These are phyloP conservation scores for Abortiporus biennis DNA, from an alignment of 1,284 basidiomycete genomes.

Conservation along the genomic window DNA sequence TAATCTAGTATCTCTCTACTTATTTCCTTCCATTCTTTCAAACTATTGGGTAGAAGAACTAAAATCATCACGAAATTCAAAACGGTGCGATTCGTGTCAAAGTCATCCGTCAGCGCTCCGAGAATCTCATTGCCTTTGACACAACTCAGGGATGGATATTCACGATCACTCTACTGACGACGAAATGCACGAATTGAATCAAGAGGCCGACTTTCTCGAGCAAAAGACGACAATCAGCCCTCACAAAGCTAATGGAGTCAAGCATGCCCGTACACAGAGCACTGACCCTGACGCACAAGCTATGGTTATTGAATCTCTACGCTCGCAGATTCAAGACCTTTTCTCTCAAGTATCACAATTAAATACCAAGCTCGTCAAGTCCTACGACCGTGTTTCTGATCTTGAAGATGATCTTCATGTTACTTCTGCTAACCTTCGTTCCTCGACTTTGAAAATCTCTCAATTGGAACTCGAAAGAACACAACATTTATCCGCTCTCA, in stretches of 20 bases:
- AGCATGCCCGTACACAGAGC: slow-evolving; percentile 15
- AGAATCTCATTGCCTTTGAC: too few relatives aligned
- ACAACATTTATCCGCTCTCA: slow-evolving; percentile 73
- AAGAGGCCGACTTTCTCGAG: slow-evolving; percentile 26
- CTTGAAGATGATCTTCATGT: slow-evolving; percentile 89
- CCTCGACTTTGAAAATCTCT: slow-evolving; percentile 56
- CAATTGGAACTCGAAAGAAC: slow-evolving; percentile 72
- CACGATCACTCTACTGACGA: slow-evolving; percentile 8
- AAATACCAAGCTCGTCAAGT: slow-evolving; percentile 88
- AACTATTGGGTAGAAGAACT: too few relatives aligned
- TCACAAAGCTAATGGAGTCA: slow-evolving; percentile 12
- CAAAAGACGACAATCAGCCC: slow-evolving; percentile 19
- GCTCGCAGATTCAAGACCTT: slow-evolving; percentile 79
- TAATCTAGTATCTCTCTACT: too few relatives aligned
- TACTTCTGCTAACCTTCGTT: slow-evolving; percentile 48
- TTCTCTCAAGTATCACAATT: slow-evolving; percentile 87
- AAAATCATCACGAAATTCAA: too few relatives aligned
- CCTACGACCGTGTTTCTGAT: slow-evolving; percentile 89
- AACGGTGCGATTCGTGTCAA: too few relatives aligned
- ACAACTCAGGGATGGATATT: background rate
- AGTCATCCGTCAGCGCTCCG: too few relatives aligned
- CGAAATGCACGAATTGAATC: slow-evolving; percentile 27
- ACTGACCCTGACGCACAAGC: slow-evolving; percentile 54
- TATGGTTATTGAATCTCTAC: slow-evolving; percentile 73
- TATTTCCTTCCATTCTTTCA: too few relatives aligned